Evolutionary conservation across 2,329 filamentous ascomycete species (phyloP).

Genomic region (Venturia oleaginea): DNA sequence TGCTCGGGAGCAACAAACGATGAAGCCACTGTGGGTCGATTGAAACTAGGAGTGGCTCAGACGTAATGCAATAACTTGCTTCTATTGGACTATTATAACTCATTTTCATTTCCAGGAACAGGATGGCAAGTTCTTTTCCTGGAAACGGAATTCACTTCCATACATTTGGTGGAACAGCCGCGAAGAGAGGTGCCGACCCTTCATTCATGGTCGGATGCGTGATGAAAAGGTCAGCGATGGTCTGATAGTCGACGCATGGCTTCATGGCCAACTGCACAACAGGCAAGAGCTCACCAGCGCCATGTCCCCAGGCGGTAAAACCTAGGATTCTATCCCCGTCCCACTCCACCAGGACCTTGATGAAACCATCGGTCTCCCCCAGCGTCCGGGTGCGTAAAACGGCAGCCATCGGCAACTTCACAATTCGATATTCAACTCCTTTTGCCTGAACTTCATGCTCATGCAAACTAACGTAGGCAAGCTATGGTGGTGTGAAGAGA

Average conservation of each 20-base stretch:
- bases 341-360: neutral
- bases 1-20: too few species aligned
- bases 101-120: too few species aligned
- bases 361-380: conserved; percentile 13
- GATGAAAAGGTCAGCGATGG: neutral
- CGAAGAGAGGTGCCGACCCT: neutral
- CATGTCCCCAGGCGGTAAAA: conserved; percentile 4
- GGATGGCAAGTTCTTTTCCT: too few species aligned
- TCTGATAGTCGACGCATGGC: neutral
- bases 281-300: conserved; percentile 15
- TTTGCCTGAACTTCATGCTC: too few species aligned
- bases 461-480: too few species aligned
- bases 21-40: too few species aligned
- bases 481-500: too few species aligned
- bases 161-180: neutral
- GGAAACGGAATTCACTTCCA: too few species aligned
- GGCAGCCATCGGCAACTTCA: conserved; percentile 15
- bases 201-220: conserved; percentile 6
- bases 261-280: conserved; percentile 3
- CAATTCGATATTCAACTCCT: too few species aligned
- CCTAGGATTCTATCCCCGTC: neutral
- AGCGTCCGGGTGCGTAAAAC: conserved; percentile 16
- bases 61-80: too few species aligned
- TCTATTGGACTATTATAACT: too few species aligned
- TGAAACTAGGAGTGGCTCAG: too few species aligned